Conservation (phyloP, 331 rosid species). For the Rosa hybrid region DNA sequence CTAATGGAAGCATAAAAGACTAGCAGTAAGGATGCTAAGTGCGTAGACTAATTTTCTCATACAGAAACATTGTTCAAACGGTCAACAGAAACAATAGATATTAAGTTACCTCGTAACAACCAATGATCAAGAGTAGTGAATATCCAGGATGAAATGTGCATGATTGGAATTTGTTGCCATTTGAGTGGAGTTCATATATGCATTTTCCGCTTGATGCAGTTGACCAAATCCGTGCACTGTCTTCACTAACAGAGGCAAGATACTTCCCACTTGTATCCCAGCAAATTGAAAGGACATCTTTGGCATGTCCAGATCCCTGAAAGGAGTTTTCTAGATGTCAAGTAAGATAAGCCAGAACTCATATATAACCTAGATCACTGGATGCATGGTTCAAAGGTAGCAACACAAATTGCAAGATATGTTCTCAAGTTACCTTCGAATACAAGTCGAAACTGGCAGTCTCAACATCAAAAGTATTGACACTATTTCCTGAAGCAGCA, state of each 20-base stretch:
- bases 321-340: slow-evolving; percentile 21
- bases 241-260: slow-evolving; percentile 64
- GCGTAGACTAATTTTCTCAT: neutral
- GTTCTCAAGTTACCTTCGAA: slow-evolving; percentile 35
- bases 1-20: neutral
- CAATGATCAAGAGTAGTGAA: slow-evolving; percentile 45
- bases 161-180: slow-evolving; percentile 58
- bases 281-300: slow-evolving; percentile 59
- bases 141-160: slow-evolving; percentile 63
- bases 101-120: slow-evolving; percentile 58
- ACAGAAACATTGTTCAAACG: neutral
- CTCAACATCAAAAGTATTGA: slow-evolving; percentile 53
- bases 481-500: slow-evolving; percentile 42
- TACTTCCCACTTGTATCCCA: slow-evolving; percentile 56
- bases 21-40: neutral
- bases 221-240: slow-evolving; percentile 61
- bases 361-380: neutral
- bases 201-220: slow-evolving; percentile 41
- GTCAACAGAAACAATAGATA: neutral
- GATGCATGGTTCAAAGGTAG: neutral
- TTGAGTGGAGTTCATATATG: slow-evolving; percentile 43
- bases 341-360: neutral
- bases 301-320: slow-evolving; percentile 46
- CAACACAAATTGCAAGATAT: slow-evolving; percentile 5
- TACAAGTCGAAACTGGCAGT: slow-evolving; percentile 20